These are phyloP conservation scores for Protomyces lactucae-debilis DNA, from an alignment of 1,139 yeast species.

Conservation along the genomic window DNA sequence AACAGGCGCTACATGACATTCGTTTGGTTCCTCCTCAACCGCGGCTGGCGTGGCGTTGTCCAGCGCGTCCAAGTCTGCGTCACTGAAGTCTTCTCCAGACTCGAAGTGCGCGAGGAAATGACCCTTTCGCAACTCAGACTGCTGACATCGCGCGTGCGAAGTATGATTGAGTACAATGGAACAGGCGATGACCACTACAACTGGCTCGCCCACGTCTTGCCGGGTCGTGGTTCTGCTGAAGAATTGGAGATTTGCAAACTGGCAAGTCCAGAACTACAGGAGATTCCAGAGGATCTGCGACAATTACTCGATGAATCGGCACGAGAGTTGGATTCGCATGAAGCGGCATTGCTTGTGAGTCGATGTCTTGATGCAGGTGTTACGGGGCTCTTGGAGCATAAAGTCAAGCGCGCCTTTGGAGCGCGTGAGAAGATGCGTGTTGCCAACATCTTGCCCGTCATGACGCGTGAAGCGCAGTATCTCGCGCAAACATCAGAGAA, in stretches of 20 bases:
- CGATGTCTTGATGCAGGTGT: conserved; percentile 16
- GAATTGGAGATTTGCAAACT: background rate
- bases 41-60: conserved; percentile 64
- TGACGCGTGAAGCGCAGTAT: conserved; percentile 25
- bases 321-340: conserved; percentile 12
- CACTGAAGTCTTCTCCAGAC: conserved; percentile 50
- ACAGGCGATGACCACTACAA: conserved; percentile 36
- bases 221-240: background rate
- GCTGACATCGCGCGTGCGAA: conserved; percentile 41
- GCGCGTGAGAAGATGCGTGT: conserved; percentile 21
- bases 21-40: conserved; percentile 90
- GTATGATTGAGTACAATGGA: conserved; percentile 40
- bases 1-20: conserved; percentile 83
- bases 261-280: conserved; percentile 1
- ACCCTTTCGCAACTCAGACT: conserved; percentile 27
- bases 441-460: conserved; percentile 24
- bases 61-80: conserved; percentile 56
- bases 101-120: conserved; percentile 30
- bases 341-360: conserved; percentile 13
- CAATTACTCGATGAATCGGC: conserved; percentile 17
- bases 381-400: conserved; percentile 6
- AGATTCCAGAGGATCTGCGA: background rate
- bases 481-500: conserved; percentile 2
- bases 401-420: conserved; percentile 13
- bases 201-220: conserved; percentile 16